Percentiles rank a stretch among this genome's conserved stretches.
Evolutionary conservation across 305 asterid species (phyloP).

Genomic region (Solanum hybrid): DNA sequence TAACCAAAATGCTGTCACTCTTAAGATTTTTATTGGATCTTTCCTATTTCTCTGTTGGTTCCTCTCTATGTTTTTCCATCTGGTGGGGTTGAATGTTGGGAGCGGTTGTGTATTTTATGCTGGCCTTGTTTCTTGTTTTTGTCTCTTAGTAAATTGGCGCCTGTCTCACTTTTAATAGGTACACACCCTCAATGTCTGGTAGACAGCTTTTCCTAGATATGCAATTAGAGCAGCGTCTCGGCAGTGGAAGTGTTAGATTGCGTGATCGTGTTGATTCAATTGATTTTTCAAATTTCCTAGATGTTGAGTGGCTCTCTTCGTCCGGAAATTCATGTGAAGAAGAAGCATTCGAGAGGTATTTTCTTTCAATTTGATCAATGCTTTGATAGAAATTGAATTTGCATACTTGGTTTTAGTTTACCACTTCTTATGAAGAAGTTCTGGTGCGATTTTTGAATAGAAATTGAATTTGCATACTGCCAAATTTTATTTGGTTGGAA

Average conservation of each 20-base stretch:
- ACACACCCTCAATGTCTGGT: conserved; percentile 46
- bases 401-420: not conserved
- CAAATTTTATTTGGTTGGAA: not conserved
- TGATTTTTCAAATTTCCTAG: conserved; percentile 67
- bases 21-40: not conserved
- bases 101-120: not conserved
- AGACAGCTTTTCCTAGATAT: conserved; percentile 40
- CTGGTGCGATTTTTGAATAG: not conserved
- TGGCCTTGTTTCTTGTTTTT: not conserved
- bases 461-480: not conserved
- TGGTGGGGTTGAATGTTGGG: not conserved
- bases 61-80: not conserved
- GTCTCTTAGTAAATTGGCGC: not conserved
- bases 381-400: not conserved
- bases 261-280: conserved; percentile 45
- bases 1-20: not conserved
- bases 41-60: not conserved
- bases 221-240: conserved; percentile 33
- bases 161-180: conserved; percentile 24
- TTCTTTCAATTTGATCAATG: not conserved
- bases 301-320: conserved; percentile 75
- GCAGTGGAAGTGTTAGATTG: conserved; percentile 31
- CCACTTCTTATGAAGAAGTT: not conserved
- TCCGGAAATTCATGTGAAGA: conserved; percentile 89
- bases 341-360: conserved; percentile 65